A percentile compares a stretch with the other conserved stretches of the same genome.
Evolutionary conservation across 345 rosid species (phyloP).

Genomic region (Eucalyptus rudis): DNA sequence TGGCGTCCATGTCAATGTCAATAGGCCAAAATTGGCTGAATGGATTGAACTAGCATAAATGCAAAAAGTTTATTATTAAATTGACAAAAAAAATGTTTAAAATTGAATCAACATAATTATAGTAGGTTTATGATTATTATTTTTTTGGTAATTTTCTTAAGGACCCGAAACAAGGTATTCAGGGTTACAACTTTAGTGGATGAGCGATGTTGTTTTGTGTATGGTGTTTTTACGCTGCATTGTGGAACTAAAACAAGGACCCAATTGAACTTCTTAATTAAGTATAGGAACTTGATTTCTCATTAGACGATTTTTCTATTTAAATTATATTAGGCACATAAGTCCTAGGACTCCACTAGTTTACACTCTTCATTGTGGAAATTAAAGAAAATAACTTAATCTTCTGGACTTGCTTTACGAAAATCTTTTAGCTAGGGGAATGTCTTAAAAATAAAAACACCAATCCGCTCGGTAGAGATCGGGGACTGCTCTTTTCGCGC

Average conservation of each 20-base stretch:
- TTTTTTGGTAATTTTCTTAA: background rate
- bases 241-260: background rate
- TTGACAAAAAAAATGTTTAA: too few species aligned
- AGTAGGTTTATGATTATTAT: background rate
- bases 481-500: background rate
- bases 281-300: background rate
- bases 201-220: too few species aligned
- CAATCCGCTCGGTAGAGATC: background rate
- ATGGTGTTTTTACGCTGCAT: background rate
- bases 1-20: rapidly evolving
- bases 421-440: background rate
- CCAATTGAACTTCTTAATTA: background rate
- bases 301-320: background rate
- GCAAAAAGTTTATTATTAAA: too few species aligned
- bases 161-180: background rate
- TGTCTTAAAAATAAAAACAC: background rate
- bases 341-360: background rate
- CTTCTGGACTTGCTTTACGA: background rate
- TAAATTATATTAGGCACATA: background rate
- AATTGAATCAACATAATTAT: too few species aligned
- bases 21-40: too few species aligned
- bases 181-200: background rate
- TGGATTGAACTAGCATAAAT: too few species aligned
- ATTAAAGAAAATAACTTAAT: background rate
- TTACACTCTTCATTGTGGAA: background rate